These are phyloP conservation scores for Mortierella claussenii DNA, from an alignment of 192 early-diverging fungal genomes.

Conservation along the genomic window DNA sequence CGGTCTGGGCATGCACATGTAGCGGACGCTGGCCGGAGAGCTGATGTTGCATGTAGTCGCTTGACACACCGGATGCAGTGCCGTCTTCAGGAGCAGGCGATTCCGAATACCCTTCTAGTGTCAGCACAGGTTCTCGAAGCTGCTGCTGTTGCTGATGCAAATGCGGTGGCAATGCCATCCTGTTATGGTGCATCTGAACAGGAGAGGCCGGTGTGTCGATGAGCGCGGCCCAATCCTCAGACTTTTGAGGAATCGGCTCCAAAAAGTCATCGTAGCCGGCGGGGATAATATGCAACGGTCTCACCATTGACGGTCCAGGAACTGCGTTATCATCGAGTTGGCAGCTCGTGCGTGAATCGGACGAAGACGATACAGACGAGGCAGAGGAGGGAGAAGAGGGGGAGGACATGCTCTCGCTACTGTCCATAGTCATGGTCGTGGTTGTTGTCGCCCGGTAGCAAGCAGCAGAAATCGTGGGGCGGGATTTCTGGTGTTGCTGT, in stretches of 20 bases:
- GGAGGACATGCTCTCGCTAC: too few relatives aligned
- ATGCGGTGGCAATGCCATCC: slow-evolving; percentile 3
- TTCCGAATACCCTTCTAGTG: slow-evolving; percentile 16
- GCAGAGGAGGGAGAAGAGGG: too few relatives aligned
- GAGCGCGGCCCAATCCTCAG: slow-evolving; percentile 44
- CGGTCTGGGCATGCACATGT: background rate
- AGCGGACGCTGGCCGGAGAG: background rate
- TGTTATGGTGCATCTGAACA: slow-evolving; percentile 1
- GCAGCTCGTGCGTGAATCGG: too few relatives aligned
- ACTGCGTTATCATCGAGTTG: background rate
- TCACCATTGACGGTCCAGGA: background rate
- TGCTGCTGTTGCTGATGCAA: too few relatives aligned
- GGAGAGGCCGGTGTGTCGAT: slow-evolving; percentile 38
- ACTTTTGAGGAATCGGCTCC: slow-evolving; percentile 32
- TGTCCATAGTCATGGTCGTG: too few relatives aligned
- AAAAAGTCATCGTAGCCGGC: background rate
- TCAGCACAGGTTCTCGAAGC: too few relatives aligned
- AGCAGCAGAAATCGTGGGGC: too few relatives aligned
- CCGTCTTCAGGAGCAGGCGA: slow-evolving; percentile 25
- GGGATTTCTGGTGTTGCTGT: too few relatives aligned
- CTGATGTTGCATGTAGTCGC: slow-evolving; percentile 30
- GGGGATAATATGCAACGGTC: background rate
- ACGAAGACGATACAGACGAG: too few relatives aligned
- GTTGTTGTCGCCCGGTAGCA: too few relatives aligned
- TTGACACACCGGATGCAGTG: background rate